phyloP scores from a whole-genome alignment of 768 basidiomycete species.

The Termitomyces sp. region DNA sequence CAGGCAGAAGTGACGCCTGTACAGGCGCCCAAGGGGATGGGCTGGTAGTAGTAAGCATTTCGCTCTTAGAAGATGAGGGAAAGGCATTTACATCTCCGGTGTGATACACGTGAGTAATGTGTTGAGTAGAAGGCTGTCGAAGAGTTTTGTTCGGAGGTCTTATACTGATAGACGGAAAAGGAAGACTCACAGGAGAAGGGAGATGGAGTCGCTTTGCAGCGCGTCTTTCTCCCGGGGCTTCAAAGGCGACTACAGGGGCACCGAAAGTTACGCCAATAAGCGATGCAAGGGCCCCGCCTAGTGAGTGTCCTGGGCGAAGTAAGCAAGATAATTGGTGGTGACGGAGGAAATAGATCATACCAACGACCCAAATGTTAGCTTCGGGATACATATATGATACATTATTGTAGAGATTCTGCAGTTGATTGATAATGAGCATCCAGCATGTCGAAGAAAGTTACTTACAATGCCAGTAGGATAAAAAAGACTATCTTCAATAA shows the following conservation, averaged over 20 bases:
- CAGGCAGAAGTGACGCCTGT: slow-evolving; percentile 58
- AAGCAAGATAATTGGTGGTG: not conserved
- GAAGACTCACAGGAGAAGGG: slow-evolving; percentile 64
- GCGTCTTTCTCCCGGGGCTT: slow-evolving; percentile 70
- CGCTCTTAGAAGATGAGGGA: not conserved
- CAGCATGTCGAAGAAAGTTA: not conserved
- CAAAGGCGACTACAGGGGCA: slow-evolving; percentile 87
- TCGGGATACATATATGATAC: slow-evolving; percentile 87
- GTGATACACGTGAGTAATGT: slow-evolving; percentile 86
- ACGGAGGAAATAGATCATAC: slow-evolving; percentile 20
- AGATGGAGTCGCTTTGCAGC: slow-evolving; percentile 81
- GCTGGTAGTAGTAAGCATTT: slow-evolving; percentile 29
- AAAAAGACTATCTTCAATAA: slow-evolving; percentile 81
- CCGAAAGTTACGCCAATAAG: slow-evolving; percentile 89
- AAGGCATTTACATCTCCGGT: slow-evolving; percentile 64
- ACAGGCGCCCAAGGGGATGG: slow-evolving; percentile 83
- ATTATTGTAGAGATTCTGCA: slow-evolving; percentile 88
- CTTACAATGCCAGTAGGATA: slow-evolving; percentile 82
- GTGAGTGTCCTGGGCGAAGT: slow-evolving; percentile 49
- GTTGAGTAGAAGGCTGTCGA: slow-evolving; percentile 59
- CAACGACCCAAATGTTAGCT: slow-evolving; percentile 84
- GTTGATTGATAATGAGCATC: not conserved
- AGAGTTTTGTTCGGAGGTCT: not conserved
- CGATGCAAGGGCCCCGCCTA: slow-evolving; percentile 83
- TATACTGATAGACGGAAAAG: not conserved